Evolutionary conservation across 2,329 filamentous ascomycete genomes (phyloP).

Genomic region (Coniochaeta ligniaria): DNA sequence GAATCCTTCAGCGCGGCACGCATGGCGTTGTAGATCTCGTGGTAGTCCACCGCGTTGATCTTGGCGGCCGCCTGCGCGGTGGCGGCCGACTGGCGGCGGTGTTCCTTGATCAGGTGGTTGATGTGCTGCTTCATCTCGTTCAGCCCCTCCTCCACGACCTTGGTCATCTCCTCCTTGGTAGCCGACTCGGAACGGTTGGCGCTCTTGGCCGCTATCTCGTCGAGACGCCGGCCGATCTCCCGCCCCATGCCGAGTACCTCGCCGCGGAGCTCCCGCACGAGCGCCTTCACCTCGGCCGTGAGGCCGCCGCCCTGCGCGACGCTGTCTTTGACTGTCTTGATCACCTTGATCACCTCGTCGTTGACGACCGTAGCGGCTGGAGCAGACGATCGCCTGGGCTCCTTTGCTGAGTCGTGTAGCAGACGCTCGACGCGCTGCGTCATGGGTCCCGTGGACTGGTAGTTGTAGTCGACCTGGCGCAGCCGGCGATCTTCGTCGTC

Average conservation of each 20-base stretch:
- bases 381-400: conserved; percentile 36
- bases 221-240: conserved; percentile 81
- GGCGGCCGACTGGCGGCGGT: conserved; percentile 53
- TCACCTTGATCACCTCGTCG: conserved; percentile 75
- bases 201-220: conserved; percentile 49
- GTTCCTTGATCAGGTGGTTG: conserved; percentile 70
- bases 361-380: conserved; percentile 50
- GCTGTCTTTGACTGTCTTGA: conserved; percentile 85
- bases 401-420: conserved; percentile 27
- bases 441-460: conserved; percentile 20
- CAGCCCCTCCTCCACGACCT: conserved; percentile 73
- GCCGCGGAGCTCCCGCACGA: conserved; percentile 82
- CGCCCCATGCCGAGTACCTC: conserved; percentile 94
- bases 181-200: conserved; percentile 41
- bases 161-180: conserved; percentile 63
- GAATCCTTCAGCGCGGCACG: conserved; percentile 65
- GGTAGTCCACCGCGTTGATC: conserved; percentile 60
- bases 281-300: conserved; percentile 84
- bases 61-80: conserved; percentile 55
- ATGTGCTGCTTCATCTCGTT: conserved; percentile 79
- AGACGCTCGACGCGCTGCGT: conserved; percentile 35
- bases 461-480: conserved; percentile 26
- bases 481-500: conserved; percentile 21
- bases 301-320: conserved; percentile 82
- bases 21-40: conserved; percentile 81